A percentile compares a stretch with the other conserved stretches of the same genome.
phyloP scores from a whole-genome alignment of 2,329 filamentous ascomycete species.

The Simplicillium aogashimaense region DNA sequence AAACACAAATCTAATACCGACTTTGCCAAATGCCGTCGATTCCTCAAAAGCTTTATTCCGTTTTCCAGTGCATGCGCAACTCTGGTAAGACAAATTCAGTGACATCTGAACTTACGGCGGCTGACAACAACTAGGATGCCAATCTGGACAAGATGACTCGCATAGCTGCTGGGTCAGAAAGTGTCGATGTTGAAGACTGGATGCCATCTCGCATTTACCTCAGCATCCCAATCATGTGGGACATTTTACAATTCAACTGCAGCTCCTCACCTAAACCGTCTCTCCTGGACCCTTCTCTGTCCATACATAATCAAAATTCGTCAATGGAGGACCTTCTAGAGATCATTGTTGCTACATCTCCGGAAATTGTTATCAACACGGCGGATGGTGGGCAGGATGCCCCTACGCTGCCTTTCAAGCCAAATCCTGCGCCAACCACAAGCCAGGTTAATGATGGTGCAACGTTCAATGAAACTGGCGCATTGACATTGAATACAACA shows the following conservation, averaged over 20 bases:
- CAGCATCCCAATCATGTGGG: constrained; percentile 42
- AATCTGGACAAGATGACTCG: constrained; percentile 37
- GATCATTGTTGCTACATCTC: constrained; percentile 40
- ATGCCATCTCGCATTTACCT: constrained; percentile 42
- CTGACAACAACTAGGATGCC: constrained; percentile 25
- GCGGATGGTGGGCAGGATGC: constrained; percentile 39
- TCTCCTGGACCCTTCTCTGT: constrained; percentile 31
- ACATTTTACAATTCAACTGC: constrained; percentile 37
- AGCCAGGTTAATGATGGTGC: constrained; percentile 13
- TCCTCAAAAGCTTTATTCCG: constrained; percentile 35
- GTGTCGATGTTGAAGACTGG: constrained; percentile 38
- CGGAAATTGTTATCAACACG: constrained; percentile 40
- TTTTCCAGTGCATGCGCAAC: constrained; percentile 34
- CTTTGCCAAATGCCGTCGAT: constrained; percentile 38
- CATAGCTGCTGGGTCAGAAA: constrained; percentile 37
- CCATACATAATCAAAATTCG: constrained; percentile 17
- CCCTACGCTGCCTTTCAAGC: constrained; percentile 28
- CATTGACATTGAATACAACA: constrained; percentile 28
- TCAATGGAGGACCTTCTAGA: constrained; percentile 29
- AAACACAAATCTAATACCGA: constrained; percentile 42
- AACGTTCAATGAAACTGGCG: constrained; percentile 23
- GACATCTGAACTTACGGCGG: neutral
- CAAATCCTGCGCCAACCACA: constrained; percentile 12
- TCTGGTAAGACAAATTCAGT: constrained; percentile 23
- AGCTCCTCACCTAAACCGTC: constrained; percentile 24